A percentile compares a stretch with the other conserved stretches of the same genome.
These are phyloP conservation scores for Chaetomium globosum DNA, from an alignment of 2,329 filamentous ascomycete species.

Conservation along the genomic window DNA sequence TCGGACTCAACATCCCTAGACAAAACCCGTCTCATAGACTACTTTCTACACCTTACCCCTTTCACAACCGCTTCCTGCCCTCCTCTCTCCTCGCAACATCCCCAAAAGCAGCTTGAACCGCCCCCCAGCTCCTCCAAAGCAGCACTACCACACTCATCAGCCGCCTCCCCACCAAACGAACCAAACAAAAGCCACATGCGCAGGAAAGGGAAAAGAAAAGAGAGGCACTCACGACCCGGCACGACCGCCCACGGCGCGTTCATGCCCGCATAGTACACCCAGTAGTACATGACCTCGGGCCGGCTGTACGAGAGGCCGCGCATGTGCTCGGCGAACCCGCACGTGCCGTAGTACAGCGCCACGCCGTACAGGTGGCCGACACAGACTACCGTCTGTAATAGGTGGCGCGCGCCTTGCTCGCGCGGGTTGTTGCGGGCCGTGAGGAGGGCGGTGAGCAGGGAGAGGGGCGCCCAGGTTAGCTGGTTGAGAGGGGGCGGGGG, in stretches of 20 bases:
- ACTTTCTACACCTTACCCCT: neutral
- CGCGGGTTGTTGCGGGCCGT: slow-evolving; percentile 43
- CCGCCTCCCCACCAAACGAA: neutral
- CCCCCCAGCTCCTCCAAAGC: slow-evolving; percentile 27
- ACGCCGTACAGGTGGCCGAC: slow-evolving; percentile 63
- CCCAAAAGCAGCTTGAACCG: slow-evolving; percentile 21
- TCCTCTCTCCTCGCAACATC: slow-evolving; percentile 5
- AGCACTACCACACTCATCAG: slow-evolving; percentile 26
- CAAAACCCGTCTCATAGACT: neutral
- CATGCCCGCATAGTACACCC: slow-evolving; percentile 64
- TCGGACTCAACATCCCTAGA: no score
- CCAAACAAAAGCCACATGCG: neutral
- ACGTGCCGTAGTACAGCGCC: slow-evolving; percentile 64
- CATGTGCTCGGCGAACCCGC: slow-evolving; percentile 51
- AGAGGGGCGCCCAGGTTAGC: slow-evolving; percentile 63
- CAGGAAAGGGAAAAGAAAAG: neutral
- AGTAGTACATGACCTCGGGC: slow-evolving; percentile 64
- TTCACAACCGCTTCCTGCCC: slow-evolving; percentile 23
- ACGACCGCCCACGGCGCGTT: slow-evolving; percentile 64
- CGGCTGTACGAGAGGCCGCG: slow-evolving; percentile 56
- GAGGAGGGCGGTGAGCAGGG: slow-evolving; percentile 51
- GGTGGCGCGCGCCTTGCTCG: slow-evolving; percentile 48
- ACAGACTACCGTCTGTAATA: slow-evolving; percentile 55
- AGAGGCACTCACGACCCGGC: slow-evolving; percentile 52
- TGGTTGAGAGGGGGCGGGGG: slow-evolving; percentile 32